These are phyloP conservation scores for Trapa incisa DNA, from an alignment of 345 rosid species.

Conservation along the genomic window DNA sequence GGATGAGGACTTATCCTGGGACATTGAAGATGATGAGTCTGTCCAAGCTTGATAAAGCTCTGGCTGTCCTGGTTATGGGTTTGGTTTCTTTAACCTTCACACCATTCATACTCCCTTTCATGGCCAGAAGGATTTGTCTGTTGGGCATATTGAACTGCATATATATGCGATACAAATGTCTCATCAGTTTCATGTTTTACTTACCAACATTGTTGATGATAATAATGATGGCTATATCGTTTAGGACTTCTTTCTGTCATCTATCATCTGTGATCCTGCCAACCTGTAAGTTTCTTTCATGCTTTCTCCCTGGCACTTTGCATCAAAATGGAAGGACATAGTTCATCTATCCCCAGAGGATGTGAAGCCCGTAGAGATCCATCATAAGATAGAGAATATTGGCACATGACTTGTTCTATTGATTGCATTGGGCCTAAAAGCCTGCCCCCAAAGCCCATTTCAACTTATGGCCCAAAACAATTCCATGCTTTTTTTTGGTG, in stretches of 20 bases:
- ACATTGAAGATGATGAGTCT: constrained; percentile 58
- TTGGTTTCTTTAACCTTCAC: neutral
- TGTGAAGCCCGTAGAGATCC: too few species aligned
- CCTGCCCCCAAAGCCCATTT: too few species aligned
- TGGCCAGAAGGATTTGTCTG: neutral
- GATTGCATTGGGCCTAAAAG: too few species aligned
- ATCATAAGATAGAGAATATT: too few species aligned
- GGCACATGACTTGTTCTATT: too few species aligned
- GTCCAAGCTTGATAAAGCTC: constrained; percentile 19
- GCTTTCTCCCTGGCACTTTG: neutral
- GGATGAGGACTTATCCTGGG: constrained; percentile 88
- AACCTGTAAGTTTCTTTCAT: neutral
- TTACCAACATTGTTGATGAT: neutral
- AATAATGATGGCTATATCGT: neutral
- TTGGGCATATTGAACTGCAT: neutral
- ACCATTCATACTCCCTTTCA: neutral
- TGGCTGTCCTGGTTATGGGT: neutral
- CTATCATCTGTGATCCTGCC: neutral
- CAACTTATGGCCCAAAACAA: too few species aligned
- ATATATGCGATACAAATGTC: neutral
- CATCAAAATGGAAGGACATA: too few species aligned
- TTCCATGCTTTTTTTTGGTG: too few species aligned
- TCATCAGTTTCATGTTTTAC: neutral
- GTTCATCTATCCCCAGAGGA: too few species aligned
- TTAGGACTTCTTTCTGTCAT: neutral